Percentiles rank a stretch among this genome's conserved stretches.
These are phyloP conservation scores for Hygrophorus russula DNA, from an alignment of 768 basidiomycete genomes.

Conservation along the genomic window DNA sequence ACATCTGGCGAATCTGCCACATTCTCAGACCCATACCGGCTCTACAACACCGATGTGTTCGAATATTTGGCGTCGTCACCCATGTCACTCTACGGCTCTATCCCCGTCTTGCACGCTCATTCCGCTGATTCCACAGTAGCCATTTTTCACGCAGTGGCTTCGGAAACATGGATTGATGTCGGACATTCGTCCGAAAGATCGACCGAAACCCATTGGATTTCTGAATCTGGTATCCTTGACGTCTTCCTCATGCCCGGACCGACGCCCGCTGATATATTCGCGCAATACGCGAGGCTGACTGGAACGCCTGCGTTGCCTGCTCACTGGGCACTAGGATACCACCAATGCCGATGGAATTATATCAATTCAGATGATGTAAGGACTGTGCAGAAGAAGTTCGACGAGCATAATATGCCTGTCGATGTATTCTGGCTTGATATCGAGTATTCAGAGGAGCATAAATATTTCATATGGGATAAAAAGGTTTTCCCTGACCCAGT, in stretches of 20 bases:
- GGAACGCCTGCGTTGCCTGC: constrained; percentile 85
- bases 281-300: constrained; percentile 76
- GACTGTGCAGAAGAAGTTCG: constrained; percentile 76
- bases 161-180: constrained; percentile 94
- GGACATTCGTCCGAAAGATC: constrained; percentile 55
- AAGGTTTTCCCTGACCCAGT: constrained; percentile 91
- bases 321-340: constrained; percentile 86
- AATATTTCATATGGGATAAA: constrained; percentile 96
- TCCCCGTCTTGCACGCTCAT: constrained; percentile 92
- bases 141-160: constrained; percentile 76
- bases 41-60: constrained; percentile 94
- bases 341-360: constrained; percentile 99
- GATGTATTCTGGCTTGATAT: constrained; percentile 98
- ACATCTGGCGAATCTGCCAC: constrained; percentile 70
- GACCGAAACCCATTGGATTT: constrained; percentile 92
- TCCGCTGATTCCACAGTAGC: constrained; percentile 80
- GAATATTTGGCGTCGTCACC: constrained; percentile 81
- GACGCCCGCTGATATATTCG: constrained; percentile 69
- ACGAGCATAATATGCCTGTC: constrained; percentile 89
- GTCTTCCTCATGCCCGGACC: constrained; percentile 91
- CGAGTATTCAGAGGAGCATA: constrained; percentile 87
- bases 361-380: constrained; percentile 82
- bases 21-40: constrained; percentile 86
- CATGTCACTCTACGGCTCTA: constrained; percentile 81
- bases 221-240: constrained; percentile 94